A percentile compares a stretch with the other conserved stretches of the same genome.
These are phyloP conservation scores for Vinca major DNA, from an alignment of 305 asterid genomes.

Conservation along the genomic window DNA sequence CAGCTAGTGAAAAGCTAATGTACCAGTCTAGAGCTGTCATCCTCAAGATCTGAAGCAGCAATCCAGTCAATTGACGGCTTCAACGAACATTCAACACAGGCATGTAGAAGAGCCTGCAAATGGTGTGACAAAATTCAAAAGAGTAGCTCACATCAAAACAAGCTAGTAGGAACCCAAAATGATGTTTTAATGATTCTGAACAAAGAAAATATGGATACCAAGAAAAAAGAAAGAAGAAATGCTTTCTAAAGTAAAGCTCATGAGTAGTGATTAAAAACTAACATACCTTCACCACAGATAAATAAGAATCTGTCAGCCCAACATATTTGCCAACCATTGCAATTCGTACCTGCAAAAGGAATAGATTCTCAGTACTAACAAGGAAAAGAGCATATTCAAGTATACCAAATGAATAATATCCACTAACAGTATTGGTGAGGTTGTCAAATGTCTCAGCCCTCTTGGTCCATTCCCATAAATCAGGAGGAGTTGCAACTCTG, in stretches of 20 bases:
- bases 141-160: constrained; percentile 1
- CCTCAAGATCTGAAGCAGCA: constrained; percentile 99
- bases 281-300: constrained; percentile 85
- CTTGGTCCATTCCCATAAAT: constrained; percentile 80
- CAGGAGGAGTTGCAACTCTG: constrained; percentile 66
- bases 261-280: constrained; percentile 7
- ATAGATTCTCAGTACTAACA: constrained; percentile 15
- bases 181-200: not conserved
- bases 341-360: constrained; percentile 57
- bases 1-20: constrained; percentile 8
- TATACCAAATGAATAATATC: constrained; percentile 6
- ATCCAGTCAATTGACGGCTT: constrained; percentile 89
- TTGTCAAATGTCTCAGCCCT: constrained; percentile 86
- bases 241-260: not conserved
- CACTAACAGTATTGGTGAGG: constrained; percentile 72
- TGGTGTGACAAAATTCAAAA: constrained; percentile 5
- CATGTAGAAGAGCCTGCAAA: constrained; percentile 89
- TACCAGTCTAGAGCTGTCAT: constrained; percentile 62
- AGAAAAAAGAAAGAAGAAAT: not conserved
- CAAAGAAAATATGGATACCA: not conserved
- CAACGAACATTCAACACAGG: constrained; percentile 76
- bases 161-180: not conserved
- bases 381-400: not conserved
- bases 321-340: constrained; percentile 99
- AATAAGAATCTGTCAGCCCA: constrained; percentile 83